phyloP scores from a whole-genome alignment of 2,329 filamentous ascomycete genomes.

The Penicillium sp. region DNA sequence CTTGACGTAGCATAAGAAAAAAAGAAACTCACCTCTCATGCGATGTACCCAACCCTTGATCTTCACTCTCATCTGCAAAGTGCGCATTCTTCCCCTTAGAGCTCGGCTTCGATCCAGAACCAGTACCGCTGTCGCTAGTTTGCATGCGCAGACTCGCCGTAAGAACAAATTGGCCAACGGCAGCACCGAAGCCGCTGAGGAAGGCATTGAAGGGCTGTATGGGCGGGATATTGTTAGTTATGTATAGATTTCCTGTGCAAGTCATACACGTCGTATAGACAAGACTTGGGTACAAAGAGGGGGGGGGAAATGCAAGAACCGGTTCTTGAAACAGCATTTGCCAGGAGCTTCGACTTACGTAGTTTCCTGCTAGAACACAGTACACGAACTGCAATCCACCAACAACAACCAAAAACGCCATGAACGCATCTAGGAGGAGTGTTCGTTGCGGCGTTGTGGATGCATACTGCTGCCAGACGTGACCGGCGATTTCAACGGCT shows the following conservation, averaged over 20 bases:
- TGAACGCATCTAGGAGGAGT: conserved; percentile 87
- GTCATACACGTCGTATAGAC: background rate
- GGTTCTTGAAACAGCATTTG: background rate
- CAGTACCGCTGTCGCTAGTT: conserved; percentile 57
- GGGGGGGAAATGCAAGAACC: background rate
- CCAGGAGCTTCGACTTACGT: conserved; percentile 60
- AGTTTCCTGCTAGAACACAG: conserved; percentile 88
- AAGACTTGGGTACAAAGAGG: background rate
- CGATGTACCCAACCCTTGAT: conserved; percentile 31
- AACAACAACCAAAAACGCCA: conserved; percentile 80
- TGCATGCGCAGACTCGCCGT: conserved; percentile 90
- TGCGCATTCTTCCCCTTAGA: conserved; percentile 30
- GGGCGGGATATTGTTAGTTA: background rate
- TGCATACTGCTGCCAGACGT: conserved; percentile 75
- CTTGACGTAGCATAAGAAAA: background rate
- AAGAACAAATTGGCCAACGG: conserved; percentile 95
- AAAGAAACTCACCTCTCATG: conserved; percentile 41
- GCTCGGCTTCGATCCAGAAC: conserved; percentile 56
- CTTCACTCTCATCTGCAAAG: conserved; percentile 22
- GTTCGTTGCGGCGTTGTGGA: conserved; percentile 82
- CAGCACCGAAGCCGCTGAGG: conserved; percentile 88
- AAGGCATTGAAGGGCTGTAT: conserved; percentile 95
- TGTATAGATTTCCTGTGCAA: background rate
- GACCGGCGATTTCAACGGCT: conserved; percentile 59
- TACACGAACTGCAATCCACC: conserved; percentile 92